Evolutionary conservation across 2,329 filamentous ascomycete genomes (phyloP).

Genomic region (Cytospora piceicola): DNA sequence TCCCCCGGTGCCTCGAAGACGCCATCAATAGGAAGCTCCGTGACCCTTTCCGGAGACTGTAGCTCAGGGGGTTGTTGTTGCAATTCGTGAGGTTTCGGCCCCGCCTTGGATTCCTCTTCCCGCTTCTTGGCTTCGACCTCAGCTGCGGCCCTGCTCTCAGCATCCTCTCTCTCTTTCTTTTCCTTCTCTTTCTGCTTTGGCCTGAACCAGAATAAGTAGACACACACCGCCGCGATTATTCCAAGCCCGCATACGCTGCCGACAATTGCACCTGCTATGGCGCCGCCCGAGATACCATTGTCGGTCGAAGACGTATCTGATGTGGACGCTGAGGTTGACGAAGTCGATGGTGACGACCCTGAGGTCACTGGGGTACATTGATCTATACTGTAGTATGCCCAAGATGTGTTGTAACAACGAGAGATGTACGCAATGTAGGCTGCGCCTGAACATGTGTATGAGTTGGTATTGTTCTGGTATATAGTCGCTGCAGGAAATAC

Average conservation of each 20-base stretch:
- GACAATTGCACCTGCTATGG: constrained; percentile 18
- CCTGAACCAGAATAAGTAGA: constrained; percentile 24
- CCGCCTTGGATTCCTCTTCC: constrained; percentile 1
- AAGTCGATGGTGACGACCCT: background rate
- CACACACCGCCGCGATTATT: constrained; percentile 19
- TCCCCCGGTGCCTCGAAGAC: constrained; percentile 16
- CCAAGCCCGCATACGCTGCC: constrained; percentile 22
- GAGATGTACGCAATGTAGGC: background rate
- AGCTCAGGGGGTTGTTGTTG: constrained; percentile 11
- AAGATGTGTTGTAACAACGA: constrained; percentile 20
- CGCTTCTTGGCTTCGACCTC: background rate
- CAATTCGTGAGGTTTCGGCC: background rate
- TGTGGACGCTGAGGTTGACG: background rate
- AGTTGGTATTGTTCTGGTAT: constrained; percentile 5
- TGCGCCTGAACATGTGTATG: constrained; percentile 12
- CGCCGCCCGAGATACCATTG: constrained; percentile 10
- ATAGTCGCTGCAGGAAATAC: constrained; percentile 9
- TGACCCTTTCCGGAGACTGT: background rate
- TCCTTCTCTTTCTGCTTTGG: constrained; percentile 18
- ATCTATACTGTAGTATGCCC: constrained; percentile 24
- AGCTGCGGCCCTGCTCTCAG: background rate
- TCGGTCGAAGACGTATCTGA: background rate
- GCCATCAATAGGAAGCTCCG: background rate
- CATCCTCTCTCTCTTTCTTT: constrained; percentile 12
- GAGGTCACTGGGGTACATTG: background rate